phyloP scores from a whole-genome alignment of 768 basidiomycete genomes.

The Neoboletus brunneissimus region DNA sequence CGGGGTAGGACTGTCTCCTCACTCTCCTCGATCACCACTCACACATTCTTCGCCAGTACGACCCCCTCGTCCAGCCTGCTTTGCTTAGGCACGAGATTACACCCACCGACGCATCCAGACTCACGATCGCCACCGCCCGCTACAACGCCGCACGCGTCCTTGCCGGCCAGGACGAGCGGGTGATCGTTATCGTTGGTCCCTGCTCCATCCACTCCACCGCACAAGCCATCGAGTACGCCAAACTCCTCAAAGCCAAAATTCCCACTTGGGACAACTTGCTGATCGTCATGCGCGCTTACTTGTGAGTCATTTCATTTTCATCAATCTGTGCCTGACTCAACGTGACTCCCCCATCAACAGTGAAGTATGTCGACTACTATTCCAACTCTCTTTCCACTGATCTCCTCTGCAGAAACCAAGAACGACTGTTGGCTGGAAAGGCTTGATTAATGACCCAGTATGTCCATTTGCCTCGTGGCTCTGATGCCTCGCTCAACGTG shows the following conservation, averaged over 20 bases:
- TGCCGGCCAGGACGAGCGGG: slow-evolving; percentile 78
- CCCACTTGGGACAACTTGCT: slow-evolving; percentile 70
- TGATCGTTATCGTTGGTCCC: slow-evolving; percentile 92
- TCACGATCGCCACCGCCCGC: slow-evolving; percentile 78
- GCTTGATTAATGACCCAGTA: slow-evolving; percentile 84
- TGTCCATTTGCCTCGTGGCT: not conserved
- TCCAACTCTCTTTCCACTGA: slow-evolving; percentile 7
- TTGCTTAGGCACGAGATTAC: slow-evolving; percentile 85
- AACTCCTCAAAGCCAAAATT: slow-evolving; percentile 65
- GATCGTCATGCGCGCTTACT: slow-evolving; percentile 97
- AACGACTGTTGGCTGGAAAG: slow-evolving; percentile 98
- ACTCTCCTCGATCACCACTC: slow-evolving; percentile 9
- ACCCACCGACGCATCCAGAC: slow-evolving; percentile 59
- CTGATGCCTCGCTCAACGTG: not conserved
- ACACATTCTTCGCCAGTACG: slow-evolving; percentile 56
- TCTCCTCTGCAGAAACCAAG: slow-evolving; percentile 71
- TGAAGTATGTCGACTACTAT: slow-evolving; percentile 32
- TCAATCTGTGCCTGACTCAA: slow-evolving; percentile 30
- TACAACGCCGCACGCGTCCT: slow-evolving; percentile 76
- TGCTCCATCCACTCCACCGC: slow-evolving; percentile 91
- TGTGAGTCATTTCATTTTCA: slow-evolving; percentile 54
- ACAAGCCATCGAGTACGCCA: slow-evolving; percentile 82
- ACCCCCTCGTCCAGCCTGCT: slow-evolving; percentile 93
- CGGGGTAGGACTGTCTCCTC: too few species aligned
- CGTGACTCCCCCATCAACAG: slow-evolving; percentile 31